A percentile compares a stretch with the other conserved stretches of the same genome.
These are phyloP conservation scores for Cutaneotrichosporon dermatis DNA, from an alignment of 1,284 basidiomycete species.

Conservation along the genomic window DNA sequence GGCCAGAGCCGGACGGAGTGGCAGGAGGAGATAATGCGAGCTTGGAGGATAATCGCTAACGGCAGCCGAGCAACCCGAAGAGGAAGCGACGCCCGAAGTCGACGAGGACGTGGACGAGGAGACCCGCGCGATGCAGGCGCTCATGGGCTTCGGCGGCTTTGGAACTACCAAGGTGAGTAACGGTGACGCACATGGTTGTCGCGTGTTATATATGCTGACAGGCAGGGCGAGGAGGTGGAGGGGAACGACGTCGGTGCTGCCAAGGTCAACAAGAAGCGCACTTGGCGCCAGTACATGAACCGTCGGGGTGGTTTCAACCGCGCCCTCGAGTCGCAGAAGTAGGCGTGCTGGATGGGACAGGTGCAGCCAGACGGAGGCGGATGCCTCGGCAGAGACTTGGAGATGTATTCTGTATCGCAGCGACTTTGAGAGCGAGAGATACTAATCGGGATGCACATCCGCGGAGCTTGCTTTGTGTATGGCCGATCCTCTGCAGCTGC, in stretches of 20 bases:
- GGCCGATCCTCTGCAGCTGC: no score
- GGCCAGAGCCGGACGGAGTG: no score
- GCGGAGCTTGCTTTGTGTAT: no score
- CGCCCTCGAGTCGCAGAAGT: slow-evolving; percentile 70
- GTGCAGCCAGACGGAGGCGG: no score
- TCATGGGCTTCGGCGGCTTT: slow-evolving; percentile 88
- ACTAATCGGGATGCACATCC: no score
- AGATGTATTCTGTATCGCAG: no score
- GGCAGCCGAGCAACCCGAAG: slow-evolving; percentile 31
- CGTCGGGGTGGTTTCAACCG: slow-evolving; percentile 91
- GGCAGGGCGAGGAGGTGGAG: slow-evolving; percentile 67
- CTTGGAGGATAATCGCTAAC: neutral
- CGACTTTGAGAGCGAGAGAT: no score
- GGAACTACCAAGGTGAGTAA: slow-evolving; percentile 75
- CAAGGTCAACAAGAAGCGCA: slow-evolving; percentile 79
- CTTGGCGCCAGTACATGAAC: slow-evolving; percentile 74
- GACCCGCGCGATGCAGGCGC: slow-evolving; percentile 73
- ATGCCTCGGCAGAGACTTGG: no score
- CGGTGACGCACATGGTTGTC: neutral
- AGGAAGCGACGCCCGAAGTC: slow-evolving; percentile 59
- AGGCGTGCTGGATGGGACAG: slow-evolving; percentile 8
- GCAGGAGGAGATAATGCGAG: no score
- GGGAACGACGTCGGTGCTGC: slow-evolving; percentile 55
- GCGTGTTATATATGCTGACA: neutral
- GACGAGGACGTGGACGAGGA: slow-evolving; percentile 62